A percentile compares a stretch with the other conserved stretches of the same genome.
phyloP scores from a whole-genome alignment of 192 early-diverging fungal genomes.

The Anaeromyces robustus region DNA sequence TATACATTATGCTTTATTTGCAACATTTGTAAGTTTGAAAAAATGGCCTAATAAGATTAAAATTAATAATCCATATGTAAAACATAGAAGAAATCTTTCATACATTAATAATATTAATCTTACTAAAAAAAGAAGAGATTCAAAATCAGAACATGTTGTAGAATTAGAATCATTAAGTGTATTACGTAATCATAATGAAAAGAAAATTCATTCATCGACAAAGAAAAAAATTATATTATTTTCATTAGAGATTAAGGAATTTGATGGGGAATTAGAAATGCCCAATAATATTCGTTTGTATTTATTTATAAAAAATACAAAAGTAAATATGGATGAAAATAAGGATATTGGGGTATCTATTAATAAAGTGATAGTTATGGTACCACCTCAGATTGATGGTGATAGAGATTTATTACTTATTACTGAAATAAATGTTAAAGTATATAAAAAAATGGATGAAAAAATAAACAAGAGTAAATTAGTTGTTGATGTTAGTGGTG shows the following conservation, averaged over 20 bases:
- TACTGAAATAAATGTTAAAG: neutral
- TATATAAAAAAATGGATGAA: neutral
- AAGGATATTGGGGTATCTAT: neutral
- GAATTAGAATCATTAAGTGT: neutral
- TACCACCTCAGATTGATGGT: neutral
- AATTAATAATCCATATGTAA: neutral
- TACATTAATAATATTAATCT: neutral
- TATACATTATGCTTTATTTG: neutral
- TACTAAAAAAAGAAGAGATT: neutral
- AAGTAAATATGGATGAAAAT: neutral
- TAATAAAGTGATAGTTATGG: neutral
- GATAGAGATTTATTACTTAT: neutral
- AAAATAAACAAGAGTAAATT: neutral
- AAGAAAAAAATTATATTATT: neutral
- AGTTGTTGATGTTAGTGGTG: neutral
- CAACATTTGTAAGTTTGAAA: neutral
- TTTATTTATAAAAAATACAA: neutral
- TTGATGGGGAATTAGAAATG: neutral
- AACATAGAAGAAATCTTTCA: neutral
- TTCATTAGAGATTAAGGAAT: neutral
- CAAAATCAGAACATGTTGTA: neutral
- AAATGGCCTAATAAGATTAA: neutral
- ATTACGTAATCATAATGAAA: neutral
- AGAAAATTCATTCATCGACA: neutral
- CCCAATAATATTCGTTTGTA: neutral